Conservation (phyloP, 2,329 filamentous ascomycete genomes). For the Aureobasidium sp. region DNA sequence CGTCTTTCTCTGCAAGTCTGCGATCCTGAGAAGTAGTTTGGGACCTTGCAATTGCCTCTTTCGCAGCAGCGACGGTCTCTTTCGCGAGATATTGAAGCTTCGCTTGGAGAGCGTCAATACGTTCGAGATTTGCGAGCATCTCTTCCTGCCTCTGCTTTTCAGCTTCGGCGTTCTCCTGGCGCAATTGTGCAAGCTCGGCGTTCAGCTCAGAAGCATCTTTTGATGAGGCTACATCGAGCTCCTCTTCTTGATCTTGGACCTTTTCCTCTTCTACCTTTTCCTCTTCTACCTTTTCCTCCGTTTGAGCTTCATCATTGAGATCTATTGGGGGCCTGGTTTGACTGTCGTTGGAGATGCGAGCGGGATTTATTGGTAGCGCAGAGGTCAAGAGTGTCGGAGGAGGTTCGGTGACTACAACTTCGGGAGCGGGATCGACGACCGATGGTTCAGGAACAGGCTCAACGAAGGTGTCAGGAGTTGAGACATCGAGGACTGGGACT, state of each 20-base stretch:
- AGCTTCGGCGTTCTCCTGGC: conserved; percentile 43
- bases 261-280: too few relatives aligned
- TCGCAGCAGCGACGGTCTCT: conserved; percentile 69
- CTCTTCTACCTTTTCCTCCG: neutral
- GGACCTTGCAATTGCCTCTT: conserved; percentile 57
- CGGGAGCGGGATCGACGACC: neutral
- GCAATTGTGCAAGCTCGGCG: conserved; percentile 41
- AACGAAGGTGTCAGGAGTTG: neutral
- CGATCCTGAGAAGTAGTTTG: conserved; percentile 62
- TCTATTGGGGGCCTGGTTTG: conserved; percentile 21
- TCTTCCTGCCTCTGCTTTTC: conserved; percentile 68
- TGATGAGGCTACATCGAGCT: neutral
- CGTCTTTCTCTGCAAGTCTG: conserved; percentile 81
- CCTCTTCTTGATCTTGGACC: neutral
- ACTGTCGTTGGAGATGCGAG: conserved; percentile 26
- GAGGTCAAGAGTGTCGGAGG: conserved; percentile 23
- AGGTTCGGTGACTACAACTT: neutral
- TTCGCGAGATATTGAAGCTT: conserved; percentile 85
- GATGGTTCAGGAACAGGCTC: conserved; percentile 15
- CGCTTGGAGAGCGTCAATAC: conserved; percentile 83
- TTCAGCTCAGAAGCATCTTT: conserved; percentile 30
- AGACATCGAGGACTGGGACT: neutral
- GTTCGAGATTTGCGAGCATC: conserved; percentile 73
- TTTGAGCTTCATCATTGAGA: neutral
- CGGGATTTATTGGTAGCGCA: conserved; percentile 30